Conservation (phyloP, 1,139 yeast genomes). For the Lodderomyces pseudojiufengensis region DNA sequence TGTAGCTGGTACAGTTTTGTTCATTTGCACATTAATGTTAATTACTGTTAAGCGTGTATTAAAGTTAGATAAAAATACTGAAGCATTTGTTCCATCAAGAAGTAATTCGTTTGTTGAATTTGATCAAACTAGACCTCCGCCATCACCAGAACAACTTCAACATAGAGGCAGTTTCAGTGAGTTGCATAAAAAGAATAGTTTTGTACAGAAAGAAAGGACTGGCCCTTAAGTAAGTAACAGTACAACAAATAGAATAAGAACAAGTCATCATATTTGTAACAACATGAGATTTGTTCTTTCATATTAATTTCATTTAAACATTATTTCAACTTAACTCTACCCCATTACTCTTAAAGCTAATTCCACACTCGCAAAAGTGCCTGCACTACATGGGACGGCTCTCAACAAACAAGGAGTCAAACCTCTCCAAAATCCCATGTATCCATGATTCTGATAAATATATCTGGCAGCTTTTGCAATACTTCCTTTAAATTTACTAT, state of each 20-base stretch:
- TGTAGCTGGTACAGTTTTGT: conserved; percentile 11
- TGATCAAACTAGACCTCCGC: conserved; percentile 3
- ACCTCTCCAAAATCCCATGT: conserved; percentile 68
- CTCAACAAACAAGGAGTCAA: conserved; percentile 64
- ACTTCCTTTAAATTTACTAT: conserved; percentile 44
- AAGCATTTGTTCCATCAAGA: conserved; percentile 14
- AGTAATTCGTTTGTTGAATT: conserved; percentile 14
- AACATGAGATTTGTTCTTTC: no score
- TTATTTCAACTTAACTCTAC: no score
- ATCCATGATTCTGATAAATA: conserved; percentile 47
- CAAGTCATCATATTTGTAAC: no score
- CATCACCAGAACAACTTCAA: conserved; percentile 4
- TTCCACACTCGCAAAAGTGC: conserved; percentile 77
- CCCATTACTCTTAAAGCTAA: conserved; percentile 58
- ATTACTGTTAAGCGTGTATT: conserved; percentile 16
- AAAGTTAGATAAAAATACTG: conserved; percentile 10
- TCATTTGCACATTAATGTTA: conserved; percentile 9
- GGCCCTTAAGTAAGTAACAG: conserved; percentile 6
- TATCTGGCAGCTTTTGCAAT: conserved; percentile 43
- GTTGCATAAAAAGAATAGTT: conserved; percentile 19
- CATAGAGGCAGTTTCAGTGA: conserved; percentile 11
- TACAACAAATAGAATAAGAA: no score
- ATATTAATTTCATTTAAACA: no score
- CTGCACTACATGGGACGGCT: conserved; percentile 74
- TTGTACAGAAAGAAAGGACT: conserved; percentile 11